phyloP scores from a whole-genome alignment of 768 basidiomycete genomes.

The Pleurotus sapidus region DNA sequence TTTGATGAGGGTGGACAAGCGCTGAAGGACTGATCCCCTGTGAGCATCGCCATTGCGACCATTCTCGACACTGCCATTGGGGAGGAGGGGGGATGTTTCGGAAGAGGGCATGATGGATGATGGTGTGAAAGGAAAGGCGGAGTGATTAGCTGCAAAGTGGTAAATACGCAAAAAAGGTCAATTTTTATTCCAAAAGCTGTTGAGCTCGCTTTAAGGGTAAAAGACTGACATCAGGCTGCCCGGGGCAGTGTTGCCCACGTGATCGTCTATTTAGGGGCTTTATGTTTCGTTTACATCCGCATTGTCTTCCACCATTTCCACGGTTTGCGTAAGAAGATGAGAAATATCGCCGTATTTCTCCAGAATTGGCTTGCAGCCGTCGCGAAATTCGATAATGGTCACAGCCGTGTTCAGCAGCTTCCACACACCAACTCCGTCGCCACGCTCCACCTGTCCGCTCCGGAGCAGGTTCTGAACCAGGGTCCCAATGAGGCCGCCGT shows the following conservation, averaged over 20 bases:
- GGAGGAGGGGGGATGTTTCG: conserved; percentile 49
- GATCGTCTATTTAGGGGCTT: not conserved
- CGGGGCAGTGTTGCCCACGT: conserved; percentile 12
- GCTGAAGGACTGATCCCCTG: conserved; percentile 25
- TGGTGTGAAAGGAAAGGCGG: conserved; percentile 8
- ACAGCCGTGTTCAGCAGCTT: conserved; percentile 54
- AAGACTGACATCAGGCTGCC: not conserved
- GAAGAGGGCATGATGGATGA: conserved; percentile 31
- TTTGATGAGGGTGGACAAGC: conserved; percentile 39
- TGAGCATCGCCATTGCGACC: conserved; percentile 24
- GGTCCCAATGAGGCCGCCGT: conserved; percentile 60
- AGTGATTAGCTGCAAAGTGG: not conserved
- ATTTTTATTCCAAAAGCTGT: conserved; percentile 5
- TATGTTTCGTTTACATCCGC: conserved; percentile 34
- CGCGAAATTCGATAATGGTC: conserved; percentile 53
- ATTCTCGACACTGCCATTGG: conserved; percentile 37
- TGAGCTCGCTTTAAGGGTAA: not conserved
- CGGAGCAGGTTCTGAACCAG: conserved; percentile 48
- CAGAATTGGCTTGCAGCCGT: conserved; percentile 35
- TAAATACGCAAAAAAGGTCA: conserved; percentile 12
- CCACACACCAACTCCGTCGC: conserved; percentile 30
- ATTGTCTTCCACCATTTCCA: conserved; percentile 39
- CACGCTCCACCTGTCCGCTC: conserved; percentile 33
- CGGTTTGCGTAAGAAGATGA: conserved; percentile 41
- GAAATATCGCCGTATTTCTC: conserved; percentile 51